Evolutionary conservation across 2,329 filamentous ascomycete genomes (phyloP).

Genomic region (Pseudogymnoascus sp.): DNA sequence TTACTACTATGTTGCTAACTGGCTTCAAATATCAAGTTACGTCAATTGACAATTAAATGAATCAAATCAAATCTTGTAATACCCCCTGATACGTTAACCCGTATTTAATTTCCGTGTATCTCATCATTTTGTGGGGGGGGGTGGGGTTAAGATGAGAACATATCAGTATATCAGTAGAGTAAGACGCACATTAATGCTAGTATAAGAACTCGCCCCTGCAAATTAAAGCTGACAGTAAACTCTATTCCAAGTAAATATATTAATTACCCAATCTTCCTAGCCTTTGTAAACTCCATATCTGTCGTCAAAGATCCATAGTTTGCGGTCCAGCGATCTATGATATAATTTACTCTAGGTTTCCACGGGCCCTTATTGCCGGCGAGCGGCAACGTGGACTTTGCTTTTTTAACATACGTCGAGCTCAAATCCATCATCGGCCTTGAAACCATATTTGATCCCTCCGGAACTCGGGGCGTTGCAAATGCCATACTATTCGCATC

Average conservation of each 20-base stretch:
- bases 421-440: conserved; percentile 20
- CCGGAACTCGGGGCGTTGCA: conserved; percentile 17
- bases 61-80: too few relatives aligned
- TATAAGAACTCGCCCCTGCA: not conserved
- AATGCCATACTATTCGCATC: conserved; percentile 13
- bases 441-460: conserved; percentile 13
- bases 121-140: too few relatives aligned
- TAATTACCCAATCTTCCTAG: not conserved
- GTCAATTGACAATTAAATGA: too few relatives aligned
- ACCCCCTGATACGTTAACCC: too few relatives aligned
- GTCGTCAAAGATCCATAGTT: conserved; percentile 22
- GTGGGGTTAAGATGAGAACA: too few relatives aligned
- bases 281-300: conserved; percentile 15
- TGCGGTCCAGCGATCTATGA: conserved; percentile 26
- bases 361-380: conserved; percentile 24
- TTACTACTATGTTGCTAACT: too few relatives aligned
- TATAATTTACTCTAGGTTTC: conserved; percentile 24
- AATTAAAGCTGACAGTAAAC: not conserved
- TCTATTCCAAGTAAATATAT: not conserved
- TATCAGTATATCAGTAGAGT: not conserved
- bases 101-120: too few relatives aligned
- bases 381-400: conserved; percentile 20
- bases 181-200: not conserved
- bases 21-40: too few relatives aligned
- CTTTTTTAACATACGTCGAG: conserved; percentile 25